Conservation (phyloP, 2,329 filamentous ascomycete genomes). For the Penicillium sp. region DNA sequence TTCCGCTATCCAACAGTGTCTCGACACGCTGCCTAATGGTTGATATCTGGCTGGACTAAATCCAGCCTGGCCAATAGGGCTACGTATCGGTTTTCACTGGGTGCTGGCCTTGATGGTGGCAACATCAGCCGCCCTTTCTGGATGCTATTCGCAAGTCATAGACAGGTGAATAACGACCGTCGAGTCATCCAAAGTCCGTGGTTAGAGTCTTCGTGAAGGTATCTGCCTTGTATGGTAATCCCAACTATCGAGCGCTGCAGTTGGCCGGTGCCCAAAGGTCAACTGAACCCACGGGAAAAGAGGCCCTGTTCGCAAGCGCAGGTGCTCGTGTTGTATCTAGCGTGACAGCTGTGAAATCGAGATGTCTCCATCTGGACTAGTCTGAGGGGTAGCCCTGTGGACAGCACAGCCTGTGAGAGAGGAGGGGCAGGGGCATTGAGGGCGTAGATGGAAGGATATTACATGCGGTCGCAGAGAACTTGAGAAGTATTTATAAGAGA, state of each 20-base stretch:
- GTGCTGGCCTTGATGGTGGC: neutral
- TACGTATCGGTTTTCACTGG: neutral
- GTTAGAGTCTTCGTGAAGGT: constrained; percentile 8
- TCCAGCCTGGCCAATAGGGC: neutral
- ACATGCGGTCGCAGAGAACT: neutral
- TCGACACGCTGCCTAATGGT: constrained; percentile 15
- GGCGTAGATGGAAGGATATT: neutral
- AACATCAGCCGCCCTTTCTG: neutral
- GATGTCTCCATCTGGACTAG: constrained; percentile 28
- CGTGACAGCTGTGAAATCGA: constrained; percentile 8
- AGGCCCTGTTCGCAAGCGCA: constrained; percentile 15
- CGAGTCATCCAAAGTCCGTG: neutral
- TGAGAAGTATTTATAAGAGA: neutral
- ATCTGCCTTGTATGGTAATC: neutral
- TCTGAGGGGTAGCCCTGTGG: constrained; percentile 24
- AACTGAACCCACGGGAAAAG: constrained; percentile 7
- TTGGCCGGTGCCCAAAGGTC: constrained; percentile 22
- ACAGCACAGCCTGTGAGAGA: neutral
- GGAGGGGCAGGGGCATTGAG: constrained; percentile 4
- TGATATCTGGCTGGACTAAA: constrained; percentile 2
- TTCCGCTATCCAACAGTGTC: constrained; percentile 20
- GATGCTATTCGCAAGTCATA: neutral
- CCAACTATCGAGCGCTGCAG: constrained; percentile 14
- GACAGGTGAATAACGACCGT: neutral
- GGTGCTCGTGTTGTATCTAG: constrained; percentile 10